Base-by-base conservation (phyloP, 352 stramenopile species). In the Pythium oligandrum region DNA sequence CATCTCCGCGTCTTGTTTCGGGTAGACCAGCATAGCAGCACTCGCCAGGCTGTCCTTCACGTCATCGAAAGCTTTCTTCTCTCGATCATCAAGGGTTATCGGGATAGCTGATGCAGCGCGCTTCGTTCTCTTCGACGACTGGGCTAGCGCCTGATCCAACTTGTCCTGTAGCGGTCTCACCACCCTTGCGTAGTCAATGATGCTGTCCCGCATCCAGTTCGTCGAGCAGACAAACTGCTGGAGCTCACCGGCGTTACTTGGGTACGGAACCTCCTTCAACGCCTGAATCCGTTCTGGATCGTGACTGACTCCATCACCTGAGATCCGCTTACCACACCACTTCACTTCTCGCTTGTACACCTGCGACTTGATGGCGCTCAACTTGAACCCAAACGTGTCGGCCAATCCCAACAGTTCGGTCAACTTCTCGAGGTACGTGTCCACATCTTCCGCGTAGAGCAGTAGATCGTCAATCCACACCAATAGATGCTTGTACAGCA, bases 381-480 rank as follows among this genome's bases (percentile, higher is more conserved):
- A 33, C 46, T 69, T 71, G 3, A 65, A 32, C 9, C 57, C 58
- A 44, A 58, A 61, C 0, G 53, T 3, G 31, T 70, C 12, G 2
- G 64, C 1, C 0, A 76, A 40, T 9, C 44, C 31, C 10, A 78
- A 55, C 7, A 74, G 30, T 44, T 61, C 1, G 6, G 65, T 53
- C 1, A 66, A 49, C 12, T 64, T 64, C 0, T 45, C 30, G 1
- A 71, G 10, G 33, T 67, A 73, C 6, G 39, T 62, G 9, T 63
- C 57, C 6, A 65, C 53, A 35, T 64, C 43, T 1, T 44, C 36
- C 17, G 59, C 57, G 39, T 63, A 68, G 9, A 75, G 17, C 4
- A 78, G 46, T 2, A 78, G 26, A 39, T 73, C 54, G 31, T 73
- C 63, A 33, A 73, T 68, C 53, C 64, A 78, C 1, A 66, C 48